A percentile compares a stretch with the other conserved stretches of the same genome.
phyloP scores from a whole-genome alignment of 345 rosid species.

The Salix udensis region DNA sequence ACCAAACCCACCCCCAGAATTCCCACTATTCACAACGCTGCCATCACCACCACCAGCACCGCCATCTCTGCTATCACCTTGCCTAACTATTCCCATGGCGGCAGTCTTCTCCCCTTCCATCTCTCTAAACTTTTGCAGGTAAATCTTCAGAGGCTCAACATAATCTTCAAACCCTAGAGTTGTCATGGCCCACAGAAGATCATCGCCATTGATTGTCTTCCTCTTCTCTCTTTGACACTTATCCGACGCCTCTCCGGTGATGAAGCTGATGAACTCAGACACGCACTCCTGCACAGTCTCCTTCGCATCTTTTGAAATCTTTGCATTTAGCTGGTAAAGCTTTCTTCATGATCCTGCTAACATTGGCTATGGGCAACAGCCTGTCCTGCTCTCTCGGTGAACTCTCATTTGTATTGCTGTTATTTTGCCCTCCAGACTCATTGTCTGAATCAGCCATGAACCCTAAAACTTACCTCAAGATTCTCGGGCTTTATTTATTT shows the following conservation, averaged over 20 bases:
- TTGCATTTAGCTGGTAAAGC: conserved; percentile 11
- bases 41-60: not conserved
- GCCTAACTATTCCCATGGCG: not conserved
- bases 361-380: conserved; percentile 14
- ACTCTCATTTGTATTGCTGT: not conserved
- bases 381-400: conserved; percentile 14
- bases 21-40: not conserved
- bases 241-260: conserved; percentile 18
- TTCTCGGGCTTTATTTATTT: not conserved
- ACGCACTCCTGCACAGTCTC: conserved; percentile 21
- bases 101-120: conserved; percentile 14
- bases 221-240: conserved; percentile 16
- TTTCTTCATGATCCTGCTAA: conserved; percentile 8
- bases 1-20: not conserved
- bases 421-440: conserved; percentile 7
- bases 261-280: conserved; percentile 15
- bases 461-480: not conserved
- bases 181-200: conserved; percentile 11
- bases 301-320: conserved; percentile 15
- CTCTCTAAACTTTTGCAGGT: conserved; percentile 5
- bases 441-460: conserved; percentile 16
- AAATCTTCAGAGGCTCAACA: conserved; percentile 13
- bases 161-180: conserved; percentile 16
- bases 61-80: not conserved
- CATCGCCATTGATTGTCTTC: conserved; percentile 9